These are phyloP conservation scores for Populus tomentosa DNA, from an alignment of 441 rosid genomes.

Conservation along the genomic window DNA sequence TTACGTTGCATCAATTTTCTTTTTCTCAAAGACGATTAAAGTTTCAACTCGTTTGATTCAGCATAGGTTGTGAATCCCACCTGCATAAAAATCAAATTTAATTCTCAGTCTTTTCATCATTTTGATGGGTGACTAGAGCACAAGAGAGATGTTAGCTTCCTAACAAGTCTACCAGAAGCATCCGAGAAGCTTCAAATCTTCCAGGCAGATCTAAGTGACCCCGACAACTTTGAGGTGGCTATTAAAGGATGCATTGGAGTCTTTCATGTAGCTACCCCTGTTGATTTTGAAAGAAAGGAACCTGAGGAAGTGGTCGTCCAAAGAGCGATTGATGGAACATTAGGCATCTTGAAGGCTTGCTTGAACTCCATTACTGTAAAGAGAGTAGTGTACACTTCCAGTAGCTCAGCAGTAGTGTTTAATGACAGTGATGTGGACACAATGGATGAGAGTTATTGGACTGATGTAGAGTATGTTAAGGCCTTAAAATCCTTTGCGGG, in stretches of 20 bases:
- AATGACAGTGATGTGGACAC: neutral
- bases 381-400: conserved; percentile 35
- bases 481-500: neutral
- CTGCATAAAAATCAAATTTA: neutral
- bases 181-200: conserved; percentile 23
- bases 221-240: conserved; percentile 55
- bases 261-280: conserved; percentile 71
- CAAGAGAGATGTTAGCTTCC: conserved; percentile 34
- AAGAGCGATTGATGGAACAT: conserved; percentile 47
- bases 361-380: conserved; percentile 47
- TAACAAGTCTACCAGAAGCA: conserved; percentile 28
- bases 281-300: conserved; percentile 63
- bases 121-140: conserved; percentile 13
- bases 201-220: conserved; percentile 54
- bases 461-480: conserved; percentile 18
- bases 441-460: conserved; percentile 35
- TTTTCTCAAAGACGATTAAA: neutral
- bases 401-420: conserved; percentile 6
- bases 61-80: neutral
- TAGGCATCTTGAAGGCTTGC: conserved; percentile 63
- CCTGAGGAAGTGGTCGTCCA: conserved; percentile 45
- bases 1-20: too few relatives aligned
- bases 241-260: conserved; percentile 65
- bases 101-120: neutral
- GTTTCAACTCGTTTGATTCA: neutral